A percentile compares a stretch with the other conserved stretches of the same genome.
These are phyloP conservation scores for Micromonas commoda DNA, from an alignment of 139 green algal genomes.

Conservation along the genomic window DNA sequence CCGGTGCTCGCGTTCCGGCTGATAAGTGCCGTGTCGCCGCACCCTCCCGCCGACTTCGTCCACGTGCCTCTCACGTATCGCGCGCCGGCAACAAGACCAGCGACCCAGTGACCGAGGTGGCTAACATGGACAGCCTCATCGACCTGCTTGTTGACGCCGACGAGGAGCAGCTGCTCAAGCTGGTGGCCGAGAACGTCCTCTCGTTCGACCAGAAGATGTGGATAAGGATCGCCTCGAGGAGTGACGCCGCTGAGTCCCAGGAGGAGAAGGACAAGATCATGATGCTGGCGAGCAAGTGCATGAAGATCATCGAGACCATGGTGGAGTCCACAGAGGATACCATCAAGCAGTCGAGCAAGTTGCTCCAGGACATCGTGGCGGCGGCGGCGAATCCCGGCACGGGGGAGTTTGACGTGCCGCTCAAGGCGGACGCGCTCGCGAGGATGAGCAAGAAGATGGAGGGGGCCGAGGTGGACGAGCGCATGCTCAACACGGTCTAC, in stretches of 20 bases:
- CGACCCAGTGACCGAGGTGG: neutral
- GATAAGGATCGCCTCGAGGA: conserved; percentile 75
- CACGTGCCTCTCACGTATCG: neutral
- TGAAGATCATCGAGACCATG: conserved; percentile 75
- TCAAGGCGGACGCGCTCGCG: conserved; percentile 51
- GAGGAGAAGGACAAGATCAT: conserved; percentile 50
- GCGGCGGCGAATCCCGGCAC: conserved; percentile 62
- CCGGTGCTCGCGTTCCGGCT: no score
- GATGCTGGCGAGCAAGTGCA: conserved; percentile 48
- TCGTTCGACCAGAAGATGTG: conserved; percentile 82
- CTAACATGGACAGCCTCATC: conserved; percentile 4
- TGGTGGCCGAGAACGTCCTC: conserved; percentile 80
- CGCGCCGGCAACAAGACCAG: neutral
- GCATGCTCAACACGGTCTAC: conserved; percentile 75
- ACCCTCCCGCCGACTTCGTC: no score
- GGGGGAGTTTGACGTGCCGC: conserved; percentile 81
- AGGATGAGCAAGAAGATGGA: conserved; percentile 42
- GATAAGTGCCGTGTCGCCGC: no score
- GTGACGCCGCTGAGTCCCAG: conserved; percentile 49
- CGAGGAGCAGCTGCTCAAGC: conserved; percentile 48
- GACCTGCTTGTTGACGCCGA: neutral
- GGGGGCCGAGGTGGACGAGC: conserved; percentile 56
- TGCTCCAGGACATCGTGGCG: conserved; percentile 62
- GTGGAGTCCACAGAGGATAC: conserved; percentile 62
- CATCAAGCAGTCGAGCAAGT: conserved; percentile 31